Percentiles rank a stretch among this genome's conserved stretches.
These are phyloP conservation scores for Colletotrichum sp. DNA, from an alignment of 2,329 filamentous ascomycete species.

Conservation along the genomic window DNA sequence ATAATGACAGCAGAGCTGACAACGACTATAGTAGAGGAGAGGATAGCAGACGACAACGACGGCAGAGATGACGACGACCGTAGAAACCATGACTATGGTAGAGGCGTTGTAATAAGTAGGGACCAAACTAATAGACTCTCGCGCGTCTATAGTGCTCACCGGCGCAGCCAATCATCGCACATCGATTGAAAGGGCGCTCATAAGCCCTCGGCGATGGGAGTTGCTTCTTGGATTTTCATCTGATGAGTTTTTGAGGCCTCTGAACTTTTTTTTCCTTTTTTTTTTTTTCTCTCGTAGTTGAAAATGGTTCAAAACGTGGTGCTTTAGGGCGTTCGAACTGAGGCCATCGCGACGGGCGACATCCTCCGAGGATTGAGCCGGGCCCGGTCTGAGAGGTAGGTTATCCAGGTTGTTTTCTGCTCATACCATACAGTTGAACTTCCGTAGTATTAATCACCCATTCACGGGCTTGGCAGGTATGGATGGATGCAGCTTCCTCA, in stretches of 20 bases:
- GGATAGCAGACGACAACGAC: background rate
- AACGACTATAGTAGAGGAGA: background rate
- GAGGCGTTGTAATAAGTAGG: background rate
- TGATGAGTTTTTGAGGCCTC: background rate
- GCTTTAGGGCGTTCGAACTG: too few relatives aligned
- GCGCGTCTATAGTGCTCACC: background rate
- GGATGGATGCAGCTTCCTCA: background rate
- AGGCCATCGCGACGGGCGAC: too few relatives aligned
- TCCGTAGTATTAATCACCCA: background rate
- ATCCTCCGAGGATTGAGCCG: too few relatives aligned
- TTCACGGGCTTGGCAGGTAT: background rate
- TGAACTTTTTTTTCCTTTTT: too few relatives aligned
- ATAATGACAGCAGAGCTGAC: too few relatives aligned
- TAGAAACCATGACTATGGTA: too few relatives aligned
- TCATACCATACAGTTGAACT: rapidly evolving
- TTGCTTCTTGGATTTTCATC: background rate
- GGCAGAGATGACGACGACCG: too few relatives aligned
- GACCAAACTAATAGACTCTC: background rate
- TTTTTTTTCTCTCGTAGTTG: background rate
- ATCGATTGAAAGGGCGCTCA: background rate
- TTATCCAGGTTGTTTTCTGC: background rate
- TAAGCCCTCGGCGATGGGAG: background rate
- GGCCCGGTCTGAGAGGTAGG: background rate
- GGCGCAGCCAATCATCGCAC: background rate
- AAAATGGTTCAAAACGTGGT: background rate